Evolutionary conservation across 2,329 filamentous ascomycete species (phyloP).

Genomic region (Pyrenophora teres): DNA sequence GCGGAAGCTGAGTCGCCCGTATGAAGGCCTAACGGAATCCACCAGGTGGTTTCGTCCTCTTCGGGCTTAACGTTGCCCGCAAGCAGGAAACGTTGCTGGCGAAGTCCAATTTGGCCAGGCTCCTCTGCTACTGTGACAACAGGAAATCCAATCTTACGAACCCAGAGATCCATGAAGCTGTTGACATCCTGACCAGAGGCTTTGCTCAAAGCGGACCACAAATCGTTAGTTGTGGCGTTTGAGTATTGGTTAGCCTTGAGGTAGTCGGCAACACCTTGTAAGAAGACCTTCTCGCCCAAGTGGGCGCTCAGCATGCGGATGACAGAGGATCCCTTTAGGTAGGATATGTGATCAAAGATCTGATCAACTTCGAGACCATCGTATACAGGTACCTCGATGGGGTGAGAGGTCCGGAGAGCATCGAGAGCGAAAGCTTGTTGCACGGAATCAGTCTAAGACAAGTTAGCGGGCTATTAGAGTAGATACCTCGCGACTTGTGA

Average conservation of each 20-base stretch:
- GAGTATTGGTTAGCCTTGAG: conserved; percentile 86
- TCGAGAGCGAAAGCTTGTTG: conserved; percentile 91
- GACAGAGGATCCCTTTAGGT: conserved; percentile 93
- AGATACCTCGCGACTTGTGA: conserved; percentile 60
- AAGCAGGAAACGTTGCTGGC: conserved; percentile 87
- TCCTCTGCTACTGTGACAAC: conserved; percentile 86
- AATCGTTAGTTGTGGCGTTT: conserved; percentile 86
- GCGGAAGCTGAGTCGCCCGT: conserved; percentile 65
- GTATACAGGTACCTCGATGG: conserved; percentile 92
- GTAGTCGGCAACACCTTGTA: conserved; percentile 88
- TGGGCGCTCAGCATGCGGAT: conserved; percentile 96
- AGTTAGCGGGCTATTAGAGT: conserved; percentile 39
- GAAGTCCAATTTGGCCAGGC: conserved; percentile 77
- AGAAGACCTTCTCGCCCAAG: conserved; percentile 83
- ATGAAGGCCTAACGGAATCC: conserved; percentile 87
- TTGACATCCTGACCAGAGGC: conserved; percentile 87
- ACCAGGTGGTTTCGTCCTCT: conserved; percentile 92
- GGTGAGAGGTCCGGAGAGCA: conserved; percentile 86
- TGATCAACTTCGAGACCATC: conserved; percentile 96
- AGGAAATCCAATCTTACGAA: conserved; percentile 92
- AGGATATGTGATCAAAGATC: conserved; percentile 96
- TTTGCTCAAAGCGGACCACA: conserved; percentile 87
- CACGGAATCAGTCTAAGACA: conserved; percentile 77
- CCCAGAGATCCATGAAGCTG: conserved; percentile 91
- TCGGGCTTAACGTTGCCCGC: conserved; percentile 89